phyloP scores from a whole-genome alignment of 805 yeast genomes.

The Candida chilensis region DNA sequence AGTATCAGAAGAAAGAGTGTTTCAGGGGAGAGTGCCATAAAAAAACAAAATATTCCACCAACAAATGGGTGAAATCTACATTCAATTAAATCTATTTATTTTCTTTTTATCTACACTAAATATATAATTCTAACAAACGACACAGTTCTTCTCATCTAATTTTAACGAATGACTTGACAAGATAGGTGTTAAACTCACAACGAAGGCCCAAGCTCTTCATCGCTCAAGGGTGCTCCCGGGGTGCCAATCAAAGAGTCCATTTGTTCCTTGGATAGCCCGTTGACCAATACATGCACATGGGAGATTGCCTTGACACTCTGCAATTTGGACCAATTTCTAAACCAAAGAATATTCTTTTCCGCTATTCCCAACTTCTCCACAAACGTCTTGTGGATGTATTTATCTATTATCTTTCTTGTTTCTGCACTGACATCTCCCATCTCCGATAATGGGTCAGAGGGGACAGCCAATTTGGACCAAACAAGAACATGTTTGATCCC shows the following conservation, averaged over 20 bases:
- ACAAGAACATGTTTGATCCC: slow-evolving; percentile 50
- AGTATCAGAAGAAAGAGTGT: too few species aligned
- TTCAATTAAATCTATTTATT: too few species aligned
- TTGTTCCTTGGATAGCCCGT: slow-evolving; percentile 19
- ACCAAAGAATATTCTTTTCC: slow-evolving; percentile 45
- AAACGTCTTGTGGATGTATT: slow-evolving; percentile 39
- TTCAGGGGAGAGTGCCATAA: too few species aligned
- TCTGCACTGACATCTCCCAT: slow-evolving; percentile 41
- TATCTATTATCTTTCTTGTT: slow-evolving; percentile 31
- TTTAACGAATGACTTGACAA: too few species aligned
- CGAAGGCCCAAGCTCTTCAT: too few species aligned
- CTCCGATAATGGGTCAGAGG: slow-evolving; percentile 36
- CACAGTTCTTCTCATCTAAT: too few species aligned
- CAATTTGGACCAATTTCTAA: slow-evolving; percentile 59
- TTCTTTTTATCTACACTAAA: too few species aligned
- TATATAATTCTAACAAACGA: too few species aligned
- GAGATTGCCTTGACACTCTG: slow-evolving; percentile 63
- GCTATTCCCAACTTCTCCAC: slow-evolving; percentile 29
- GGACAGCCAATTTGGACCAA: slow-evolving; percentile 57
- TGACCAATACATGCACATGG: slow-evolving; percentile 60
- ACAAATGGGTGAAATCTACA: too few species aligned
- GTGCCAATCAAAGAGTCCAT: slow-evolving; percentile 8
- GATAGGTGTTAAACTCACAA: too few species aligned
- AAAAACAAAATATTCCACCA: too few species aligned
- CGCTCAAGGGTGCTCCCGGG: slow-evolving; percentile 9